phyloP scores from a whole-genome alignment of 2,329 filamentous ascomycete species.

The Aaosphaeria arxii region DNA sequence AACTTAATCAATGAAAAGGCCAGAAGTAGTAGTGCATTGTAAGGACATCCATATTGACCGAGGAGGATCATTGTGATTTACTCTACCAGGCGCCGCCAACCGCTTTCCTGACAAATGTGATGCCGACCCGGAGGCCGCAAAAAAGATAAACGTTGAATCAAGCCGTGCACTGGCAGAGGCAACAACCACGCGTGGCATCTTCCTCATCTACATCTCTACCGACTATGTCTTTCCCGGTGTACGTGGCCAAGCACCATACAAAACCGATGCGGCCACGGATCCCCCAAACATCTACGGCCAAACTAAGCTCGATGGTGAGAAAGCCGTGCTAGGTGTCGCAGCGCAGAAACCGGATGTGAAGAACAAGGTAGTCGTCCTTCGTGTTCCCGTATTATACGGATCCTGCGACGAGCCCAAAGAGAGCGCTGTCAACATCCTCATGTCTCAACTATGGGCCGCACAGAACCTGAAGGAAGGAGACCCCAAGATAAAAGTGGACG shows the following conservation, averaged over 20 bases:
- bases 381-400: constrained; percentile 84
- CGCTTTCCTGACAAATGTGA: constrained; percentile 85
- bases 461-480: constrained; percentile 54
- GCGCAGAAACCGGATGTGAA: constrained; percentile 3
- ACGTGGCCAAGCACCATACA: constrained; percentile 81
- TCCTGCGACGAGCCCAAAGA: constrained; percentile 64
- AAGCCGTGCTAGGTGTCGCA: constrained; percentile 65
- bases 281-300: constrained; percentile 80
- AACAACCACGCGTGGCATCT: constrained; percentile 59
- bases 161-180: constrained; percentile 64
- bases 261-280: constrained; percentile 57
- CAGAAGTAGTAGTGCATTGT: constrained; percentile 80
- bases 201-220: constrained; percentile 77
- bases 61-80: background rate
- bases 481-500: constrained; percentile 71
- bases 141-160: constrained; percentile 70
- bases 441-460: constrained; percentile 73
- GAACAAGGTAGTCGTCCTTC: constrained; percentile 58
- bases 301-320: constrained; percentile 69
- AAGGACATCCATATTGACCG: constrained; percentile 28
- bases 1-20: constrained; percentile 40
- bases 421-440: constrained; percentile 78
- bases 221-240: constrained; percentile 76
- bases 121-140: constrained; percentile 71
- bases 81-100: constrained; percentile 70